Evolutionary conservation across 306 rosid species (phyloP).

Genomic region (Cucurbita ficifolia): DNA sequence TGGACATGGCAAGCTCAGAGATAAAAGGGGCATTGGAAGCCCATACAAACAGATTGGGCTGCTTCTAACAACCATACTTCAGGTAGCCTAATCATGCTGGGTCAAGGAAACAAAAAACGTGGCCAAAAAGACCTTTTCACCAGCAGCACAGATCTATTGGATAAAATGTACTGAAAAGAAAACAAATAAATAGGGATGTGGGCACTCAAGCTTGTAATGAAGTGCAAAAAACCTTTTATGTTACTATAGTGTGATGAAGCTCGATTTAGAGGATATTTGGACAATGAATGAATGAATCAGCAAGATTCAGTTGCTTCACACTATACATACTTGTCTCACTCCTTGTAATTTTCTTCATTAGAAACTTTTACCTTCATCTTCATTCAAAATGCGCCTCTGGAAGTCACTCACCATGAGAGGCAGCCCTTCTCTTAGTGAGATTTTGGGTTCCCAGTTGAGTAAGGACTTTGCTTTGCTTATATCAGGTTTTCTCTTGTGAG

Average conservation of each 20-base stretch:
- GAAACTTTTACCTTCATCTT: constrained; percentile 61
- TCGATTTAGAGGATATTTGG: constrained; percentile 1
- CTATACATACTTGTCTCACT: constrained; percentile 1
- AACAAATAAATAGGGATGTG: constrained; percentile 3
- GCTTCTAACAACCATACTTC: not conserved
- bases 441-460: constrained; percentile 84
- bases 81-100: not conserved
- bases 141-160: not conserved
- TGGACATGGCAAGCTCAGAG: not conserved
- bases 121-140: not conserved
- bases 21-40: not conserved
- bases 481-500: constrained; percentile 97
- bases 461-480: constrained; percentile 86
- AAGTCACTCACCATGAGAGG: constrained; percentile 95
- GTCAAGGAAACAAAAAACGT: not conserved
- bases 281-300: constrained; percentile 2
- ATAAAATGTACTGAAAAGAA: constrained; percentile 1
- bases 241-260: not conserved
- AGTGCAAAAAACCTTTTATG: not conserved
- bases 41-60: constrained; percentile 2
- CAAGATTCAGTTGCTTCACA: not conserved
- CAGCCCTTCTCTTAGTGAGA: constrained; percentile 75
- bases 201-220: constrained; percentile 1
- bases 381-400: constrained; percentile 86
- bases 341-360: not conserved